Base-by-base conservation (phyloP, 2,329 filamentous ascomycete genomes). In the Colletotrichum musicola region DNA sequence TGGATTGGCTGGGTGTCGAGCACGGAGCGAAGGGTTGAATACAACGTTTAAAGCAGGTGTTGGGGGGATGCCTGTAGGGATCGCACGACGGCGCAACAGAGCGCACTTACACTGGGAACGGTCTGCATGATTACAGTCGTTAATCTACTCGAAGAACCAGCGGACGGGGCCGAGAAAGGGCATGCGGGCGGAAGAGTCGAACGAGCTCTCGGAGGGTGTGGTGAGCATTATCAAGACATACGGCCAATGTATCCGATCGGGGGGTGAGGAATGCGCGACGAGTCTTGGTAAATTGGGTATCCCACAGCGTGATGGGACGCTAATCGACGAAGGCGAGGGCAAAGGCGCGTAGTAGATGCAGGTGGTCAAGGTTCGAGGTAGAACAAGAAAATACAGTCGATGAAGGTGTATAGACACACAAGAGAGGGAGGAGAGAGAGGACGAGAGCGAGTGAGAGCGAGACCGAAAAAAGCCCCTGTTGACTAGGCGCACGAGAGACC, bases 81-180 rank as follows among this genome's bases (percentile, higher is more conserved):
- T 44, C 38, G 13, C 50, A 42, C 18, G 46, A 62, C 30, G 25
- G 59, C 22, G 55, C 44, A 49, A 40, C n/a, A 22, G 30, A 58
- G 18, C 44, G 4, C 35, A 64, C 82, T 80, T 79, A 84, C 82
- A 78, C 80, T 83, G 74, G 85, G 84, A 80, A 86, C 82, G 73
- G 84, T 81, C 83, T 86, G 85, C 85, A 86, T 86, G 75, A 77
- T 84, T 78, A 79, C 79, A 75, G 75, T 76, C 76, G 76, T 75
- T 59, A 65, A 75, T 78, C 75, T 79, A 78, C 77, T 79, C 79
- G 76, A 74, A 77, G 76, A 75, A 65, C 51, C 53, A 60, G 44
- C 27, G 20, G 35, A 55, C 14, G 58, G 46, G 56, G 40, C 57
- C 51, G 46, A 44, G 38, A 51, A 56, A 46, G 60, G 66, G 61